phyloP scores from a whole-genome alignment of 768 basidiomycete genomes.

The Pisolithus sp. region DNA sequence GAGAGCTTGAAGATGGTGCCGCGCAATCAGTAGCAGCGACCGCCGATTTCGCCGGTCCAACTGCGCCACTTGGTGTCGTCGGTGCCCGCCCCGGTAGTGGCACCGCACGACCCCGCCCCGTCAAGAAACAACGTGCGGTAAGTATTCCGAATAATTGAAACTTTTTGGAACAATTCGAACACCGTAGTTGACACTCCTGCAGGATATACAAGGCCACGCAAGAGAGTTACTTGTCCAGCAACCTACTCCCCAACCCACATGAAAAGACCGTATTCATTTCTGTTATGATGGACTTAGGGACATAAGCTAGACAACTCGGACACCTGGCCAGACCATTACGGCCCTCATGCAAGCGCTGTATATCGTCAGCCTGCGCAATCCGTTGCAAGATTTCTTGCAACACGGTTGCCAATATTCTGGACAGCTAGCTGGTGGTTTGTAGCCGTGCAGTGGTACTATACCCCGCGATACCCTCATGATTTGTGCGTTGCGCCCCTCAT shows the following conservation, averaged over 20 bases:
- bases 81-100: constrained; percentile 55
- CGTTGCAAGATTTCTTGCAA: not conserved
- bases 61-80: constrained; percentile 26
- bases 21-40: constrained; percentile 18
- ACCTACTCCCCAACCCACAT: constrained; percentile 52
- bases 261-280: not conserved
- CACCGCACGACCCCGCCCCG: constrained; percentile 56
- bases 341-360: not conserved
- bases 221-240: constrained; percentile 61
- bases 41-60: constrained; percentile 18
- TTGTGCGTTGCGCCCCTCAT: constrained; percentile 1
- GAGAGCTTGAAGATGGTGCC: constrained; percentile 23
- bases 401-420: not conserved
- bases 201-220: constrained; percentile 64
- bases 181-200: not conserved
- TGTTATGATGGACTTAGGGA: not conserved
- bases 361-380: not conserved
- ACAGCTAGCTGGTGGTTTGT: constrained; percentile 2
- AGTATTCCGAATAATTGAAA: constrained; percentile 19
- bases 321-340: not conserved
- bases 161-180: not conserved
- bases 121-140: constrained; percentile 75
- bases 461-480: constrained; percentile 1
- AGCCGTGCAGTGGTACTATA: constrained; percentile 1
- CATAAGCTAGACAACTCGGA: not conserved